phyloP scores from a whole-genome alignment of 257 asterid species.

The Solanum dulcamara region DNA sequence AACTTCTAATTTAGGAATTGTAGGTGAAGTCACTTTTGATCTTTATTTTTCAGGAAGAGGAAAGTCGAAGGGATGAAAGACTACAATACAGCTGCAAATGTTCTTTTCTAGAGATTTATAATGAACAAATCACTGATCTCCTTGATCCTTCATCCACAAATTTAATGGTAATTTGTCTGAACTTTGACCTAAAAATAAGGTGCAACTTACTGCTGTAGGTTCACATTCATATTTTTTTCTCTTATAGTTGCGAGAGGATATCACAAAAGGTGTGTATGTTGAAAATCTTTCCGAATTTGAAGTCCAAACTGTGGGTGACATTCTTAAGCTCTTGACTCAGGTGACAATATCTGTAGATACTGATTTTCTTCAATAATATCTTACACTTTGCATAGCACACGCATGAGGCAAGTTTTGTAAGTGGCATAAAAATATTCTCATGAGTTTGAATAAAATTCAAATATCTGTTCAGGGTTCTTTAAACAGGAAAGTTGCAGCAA shows the following conservation, averaged over 20 bases:
- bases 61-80: conserved; percentile 72
- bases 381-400: background rate
- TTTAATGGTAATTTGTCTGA: conserved; percentile 49
- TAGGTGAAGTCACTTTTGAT: background rate
- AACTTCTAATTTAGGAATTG: conserved; percentile 4
- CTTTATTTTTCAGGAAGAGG: conserved; percentile 59
- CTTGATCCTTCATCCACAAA: conserved; percentile 95
- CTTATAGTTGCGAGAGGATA: conserved; percentile 78
- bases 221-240: conserved; percentile 6
- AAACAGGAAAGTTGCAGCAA: conserved; percentile 87
- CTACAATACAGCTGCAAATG: conserved; percentile 79
- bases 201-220: background rate
- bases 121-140: conserved; percentile 89
- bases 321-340: conserved; percentile 83
- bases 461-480: conserved; percentile 61
- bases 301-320: conserved; percentile 81
- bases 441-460: conserved; percentile 4
- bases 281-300: conserved; percentile 91
- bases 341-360: conserved; percentile 19
- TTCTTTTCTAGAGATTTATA: conserved; percentile 89
- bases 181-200: background rate
- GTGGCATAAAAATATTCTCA: background rate
- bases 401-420: background rate
- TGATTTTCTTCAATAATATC: background rate
- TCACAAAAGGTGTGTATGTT: conserved; percentile 77